These are phyloP conservation scores for Coemansia sp. DNA, from an alignment of 192 early-diverging fungal genomes.

Conservation along the genomic window DNA sequence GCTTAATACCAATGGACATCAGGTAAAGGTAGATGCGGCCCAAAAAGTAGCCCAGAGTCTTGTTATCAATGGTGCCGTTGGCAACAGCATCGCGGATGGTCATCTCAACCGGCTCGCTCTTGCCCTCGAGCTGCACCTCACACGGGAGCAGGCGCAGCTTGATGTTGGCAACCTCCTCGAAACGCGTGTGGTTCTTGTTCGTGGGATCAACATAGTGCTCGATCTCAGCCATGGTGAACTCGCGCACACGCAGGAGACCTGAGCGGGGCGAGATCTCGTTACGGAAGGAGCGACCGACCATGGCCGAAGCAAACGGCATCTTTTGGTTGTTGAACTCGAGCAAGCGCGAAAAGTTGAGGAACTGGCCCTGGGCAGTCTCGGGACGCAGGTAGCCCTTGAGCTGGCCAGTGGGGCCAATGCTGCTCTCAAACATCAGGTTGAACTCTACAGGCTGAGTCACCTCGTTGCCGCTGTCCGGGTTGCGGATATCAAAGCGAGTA, in stretches of 20 bases:
- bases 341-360: conserved; percentile 95
- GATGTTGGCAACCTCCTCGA: conserved; percentile 78
- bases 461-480: conserved; percentile 88
- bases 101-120: conserved; percentile 63
- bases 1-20: conserved; percentile 83
- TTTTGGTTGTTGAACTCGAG: conserved; percentile 97
- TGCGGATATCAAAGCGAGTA: conserved; percentile 74
- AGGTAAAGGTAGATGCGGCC: conserved; percentile 93
- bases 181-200: conserved; percentile 90
- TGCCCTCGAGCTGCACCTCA: conserved; percentile 71
- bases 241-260: conserved; percentile 93
- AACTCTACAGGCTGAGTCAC: conserved; percentile 88
- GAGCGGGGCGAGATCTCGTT: conserved; percentile 97
- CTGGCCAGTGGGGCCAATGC: conserved; percentile 96
- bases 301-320: conserved; percentile 99
- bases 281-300: conserved; percentile 96
- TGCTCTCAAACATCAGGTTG: conserved; percentile 99
- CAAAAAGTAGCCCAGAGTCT: conserved; percentile 98
- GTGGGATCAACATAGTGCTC: conserved; percentile 98
- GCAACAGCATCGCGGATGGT: conserved; percentile 90
- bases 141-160: conserved; percentile 75
- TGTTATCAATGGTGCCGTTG: conserved; percentile 84
- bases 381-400: conserved; percentile 93
- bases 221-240: conserved; percentile 99
- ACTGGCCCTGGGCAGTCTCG: conserved; percentile 99